Conservation (phyloP, 2,329 filamentous ascomycete species). For the Exophiala lecanii-corni region DNA sequence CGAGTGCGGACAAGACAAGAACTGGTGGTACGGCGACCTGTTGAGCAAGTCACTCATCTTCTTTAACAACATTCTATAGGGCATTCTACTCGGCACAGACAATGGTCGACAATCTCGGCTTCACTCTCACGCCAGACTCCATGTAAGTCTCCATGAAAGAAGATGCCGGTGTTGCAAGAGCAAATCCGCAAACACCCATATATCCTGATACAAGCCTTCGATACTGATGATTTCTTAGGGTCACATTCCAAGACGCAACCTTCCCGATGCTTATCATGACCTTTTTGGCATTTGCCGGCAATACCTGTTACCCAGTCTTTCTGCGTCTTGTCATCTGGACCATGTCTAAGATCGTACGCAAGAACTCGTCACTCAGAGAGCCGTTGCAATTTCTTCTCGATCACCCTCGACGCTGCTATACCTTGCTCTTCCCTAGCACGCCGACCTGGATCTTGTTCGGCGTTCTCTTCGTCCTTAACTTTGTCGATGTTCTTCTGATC, state of each 20-base stretch:
- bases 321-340: constrained; percentile 57
- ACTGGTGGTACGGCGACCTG: constrained; percentile 46
- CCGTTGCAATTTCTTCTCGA: constrained; percentile 35
- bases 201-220: constrained; percentile 46
- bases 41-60: background rate
- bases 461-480: constrained; percentile 57
- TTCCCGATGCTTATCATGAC: constrained; percentile 35
- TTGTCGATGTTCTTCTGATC: constrained; percentile 61
- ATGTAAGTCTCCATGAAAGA: no score
- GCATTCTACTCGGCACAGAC: constrained; percentile 49
- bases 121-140: constrained; percentile 53
- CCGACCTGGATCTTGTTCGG: constrained; percentile 64
- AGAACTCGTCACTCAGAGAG: constrained; percentile 28
- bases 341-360: constrained; percentile 25
- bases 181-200: constrained; percentile 47
- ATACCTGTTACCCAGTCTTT: constrained; percentile 62
- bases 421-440: constrained; percentile 53
- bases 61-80: constrained; percentile 34
- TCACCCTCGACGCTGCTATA: constrained; percentile 37
- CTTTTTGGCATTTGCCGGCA: constrained; percentile 51
- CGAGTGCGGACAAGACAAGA: constrained; percentile 37
- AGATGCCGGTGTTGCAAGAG: no score
- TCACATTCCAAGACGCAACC: constrained; percentile 39
- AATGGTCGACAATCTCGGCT: constrained; percentile 51
- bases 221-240: no score